Conservation (phyloP, 768 basidiomycete genomes). For the Crepidotus variabilis region DNA sequence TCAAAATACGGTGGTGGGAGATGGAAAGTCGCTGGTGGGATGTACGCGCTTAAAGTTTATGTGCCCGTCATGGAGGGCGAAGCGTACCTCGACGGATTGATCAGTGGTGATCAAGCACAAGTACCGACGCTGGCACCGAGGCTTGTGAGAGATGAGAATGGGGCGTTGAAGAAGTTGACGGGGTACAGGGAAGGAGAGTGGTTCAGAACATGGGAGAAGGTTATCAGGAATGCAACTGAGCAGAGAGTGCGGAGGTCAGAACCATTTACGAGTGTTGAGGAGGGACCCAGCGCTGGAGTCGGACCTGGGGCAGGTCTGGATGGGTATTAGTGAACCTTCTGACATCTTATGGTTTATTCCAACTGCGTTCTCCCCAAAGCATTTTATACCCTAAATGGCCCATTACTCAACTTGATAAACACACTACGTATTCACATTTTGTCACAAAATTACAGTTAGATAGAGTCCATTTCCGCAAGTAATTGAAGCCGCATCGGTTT, state of each 20-base stretch:
- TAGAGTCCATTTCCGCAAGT: no score
- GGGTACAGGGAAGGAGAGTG: conserved; percentile 75
- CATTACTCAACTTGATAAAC: no score
- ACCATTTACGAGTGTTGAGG: conserved; percentile 15
- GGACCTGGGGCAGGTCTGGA: not conserved
- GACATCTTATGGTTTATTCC: not conserved
- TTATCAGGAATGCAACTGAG: conserved; percentile 58
- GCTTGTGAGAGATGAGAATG: conserved; percentile 28
- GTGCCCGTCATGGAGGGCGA: conserved; percentile 25
- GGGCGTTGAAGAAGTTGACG: conserved; percentile 34
- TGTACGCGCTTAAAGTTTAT: conserved; percentile 65
- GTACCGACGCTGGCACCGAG: conserved; percentile 7
- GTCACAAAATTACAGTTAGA: no score
- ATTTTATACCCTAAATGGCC: not conserved
- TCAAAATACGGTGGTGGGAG: conserved; percentile 62
- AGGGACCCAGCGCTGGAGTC: not conserved
- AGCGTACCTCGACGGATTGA: conserved; percentile 6
- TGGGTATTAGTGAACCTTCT: not conserved
- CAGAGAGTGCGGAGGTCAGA: conserved; percentile 38
- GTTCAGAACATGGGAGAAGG: conserved; percentile 74
- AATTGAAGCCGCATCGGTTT: no score
- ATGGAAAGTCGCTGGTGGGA: conserved; percentile 76
- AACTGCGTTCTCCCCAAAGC: not conserved
- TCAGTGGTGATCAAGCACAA: conserved; percentile 10
- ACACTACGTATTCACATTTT: no score